Conservation (phyloP, 2,329 filamentous ascomycete genomes). For the Corynespora cassiicola region DNA sequence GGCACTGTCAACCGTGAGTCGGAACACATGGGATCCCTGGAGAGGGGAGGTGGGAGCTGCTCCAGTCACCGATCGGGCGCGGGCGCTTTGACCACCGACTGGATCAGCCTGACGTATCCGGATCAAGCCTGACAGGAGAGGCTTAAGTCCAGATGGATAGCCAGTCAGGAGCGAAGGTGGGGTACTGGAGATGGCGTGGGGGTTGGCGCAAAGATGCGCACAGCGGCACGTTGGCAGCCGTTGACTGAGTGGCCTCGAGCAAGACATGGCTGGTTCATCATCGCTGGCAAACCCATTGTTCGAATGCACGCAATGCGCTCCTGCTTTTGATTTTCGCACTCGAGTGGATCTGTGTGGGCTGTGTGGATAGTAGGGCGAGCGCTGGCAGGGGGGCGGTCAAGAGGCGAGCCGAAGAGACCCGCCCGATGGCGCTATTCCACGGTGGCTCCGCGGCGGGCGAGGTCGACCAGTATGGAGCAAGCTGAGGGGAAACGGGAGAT, state of each 20-base stretch:
- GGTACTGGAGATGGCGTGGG: slow-evolving; percentile 1
- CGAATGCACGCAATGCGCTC: no score
- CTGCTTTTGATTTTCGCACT: no score
- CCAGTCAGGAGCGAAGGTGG: slow-evolving; percentile 4
- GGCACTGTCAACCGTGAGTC: no score
- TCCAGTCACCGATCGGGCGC: background rate
- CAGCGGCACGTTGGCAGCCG: no score
- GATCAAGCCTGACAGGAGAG: slow-evolving; percentile 9
- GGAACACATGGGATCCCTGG: no score
- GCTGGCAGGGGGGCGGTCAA: background rate
- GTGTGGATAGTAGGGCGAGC: background rate
- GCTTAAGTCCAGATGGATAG: slow-evolving; percentile 3
- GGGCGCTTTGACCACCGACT: slow-evolving; percentile 1
- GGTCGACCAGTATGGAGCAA: no score
- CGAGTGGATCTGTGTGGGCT: background rate
- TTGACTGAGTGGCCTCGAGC: no score
- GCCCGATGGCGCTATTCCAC: no score
- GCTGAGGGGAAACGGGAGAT: slow-evolving; percentile 6
- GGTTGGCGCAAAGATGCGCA: slow-evolving; percentile 1
- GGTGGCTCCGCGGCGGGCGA: no score
- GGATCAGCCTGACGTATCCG: slow-evolving; percentile 3
- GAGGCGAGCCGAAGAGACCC: background rate
- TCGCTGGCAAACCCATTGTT: no score
- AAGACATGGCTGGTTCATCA: no score
- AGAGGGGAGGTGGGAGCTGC: background rate